These are phyloP conservation scores for Fusarium keratoplasticum DNA, from an alignment of 2,329 filamentous ascomycete genomes.

Conservation along the genomic window DNA sequence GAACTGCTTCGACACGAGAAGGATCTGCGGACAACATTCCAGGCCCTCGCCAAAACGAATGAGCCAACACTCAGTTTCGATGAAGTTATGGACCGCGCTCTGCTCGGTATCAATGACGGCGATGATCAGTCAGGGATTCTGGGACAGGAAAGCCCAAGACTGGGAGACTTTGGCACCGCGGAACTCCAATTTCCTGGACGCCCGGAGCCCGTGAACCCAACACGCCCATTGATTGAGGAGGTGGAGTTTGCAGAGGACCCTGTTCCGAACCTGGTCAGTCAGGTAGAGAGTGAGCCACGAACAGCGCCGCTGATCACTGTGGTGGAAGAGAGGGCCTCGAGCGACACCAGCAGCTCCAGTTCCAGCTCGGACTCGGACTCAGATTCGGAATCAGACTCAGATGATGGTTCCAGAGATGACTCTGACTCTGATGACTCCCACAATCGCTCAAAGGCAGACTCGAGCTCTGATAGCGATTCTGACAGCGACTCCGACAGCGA, in stretches of 20 bases:
- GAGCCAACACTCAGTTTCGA: conserved; percentile 49
- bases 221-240: conserved; percentile 48
- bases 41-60: conserved; percentile 47
- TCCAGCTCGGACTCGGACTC: conserved; percentile 46
- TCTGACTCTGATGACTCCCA: conserved; percentile 39
- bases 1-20: conserved; percentile 49
- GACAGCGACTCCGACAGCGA: background rate
- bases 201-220: background rate
- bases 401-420: conserved; percentile 53
- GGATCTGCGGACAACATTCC: conserved; percentile 54
- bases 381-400: conserved; percentile 41
- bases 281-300: background rate
- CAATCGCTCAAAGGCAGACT: conserved; percentile 3
- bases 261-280: background rate
- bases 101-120: conserved; percentile 27
- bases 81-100: conserved; percentile 47
- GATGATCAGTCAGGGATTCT: conserved; percentile 4
- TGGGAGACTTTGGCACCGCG: conserved; percentile 11
- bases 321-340: conserved; percentile 23
- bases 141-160: conserved; percentile 1
- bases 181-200: conserved; percentile 19
- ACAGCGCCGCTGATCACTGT: conserved; percentile 8
- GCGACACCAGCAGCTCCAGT: conserved; percentile 38
- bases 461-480: background rate
- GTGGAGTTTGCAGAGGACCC: conserved; percentile 28